Evolutionary conservation across 2,329 filamentous ascomycete species (phyloP), one percentile per base, ranked within the genome.

Genomic region (Trichoderma afroharzianum): DNA sequence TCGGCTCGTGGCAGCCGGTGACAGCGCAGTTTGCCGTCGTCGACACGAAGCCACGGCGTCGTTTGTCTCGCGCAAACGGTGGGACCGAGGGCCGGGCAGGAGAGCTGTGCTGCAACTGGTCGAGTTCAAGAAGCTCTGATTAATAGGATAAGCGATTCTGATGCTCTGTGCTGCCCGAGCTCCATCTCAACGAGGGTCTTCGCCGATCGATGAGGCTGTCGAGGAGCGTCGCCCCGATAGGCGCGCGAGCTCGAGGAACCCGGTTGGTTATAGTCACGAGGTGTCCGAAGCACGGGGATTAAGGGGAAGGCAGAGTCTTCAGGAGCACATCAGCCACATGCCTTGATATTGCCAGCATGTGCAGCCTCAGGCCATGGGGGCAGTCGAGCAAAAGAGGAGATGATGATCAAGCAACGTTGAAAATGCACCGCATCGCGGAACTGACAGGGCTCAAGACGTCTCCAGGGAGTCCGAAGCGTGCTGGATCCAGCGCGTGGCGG

Each of bases 1-100:
- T 73, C 75, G 76, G 72, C 75, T 63, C 72, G 74, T 77, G 75
- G 76, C 74, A 74, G 75, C 73, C 72, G 74, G 74, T 63, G 71
- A 75, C 72, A 74, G 73, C 77, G 77, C 63, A 68, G 62, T 57
- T 63, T 39, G 71, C 71, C 55, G 71, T 71, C 68, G 47, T 62
- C 61, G 68, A 75, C 75, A 76, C 73, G 64, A 73, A 75, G 74
- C 53, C 72, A 71, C 62, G 62, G 55, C 58, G 72, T 53, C 63
- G 39, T 57, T 57, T 71, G 68, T 73, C 69, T 72, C 57, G 68
- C 62, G 68, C 68, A 71, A 63, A 71, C 53, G 43, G 55, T 58
- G 43, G 26, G 15, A 63, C 55, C 58, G n/a, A 47, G 15, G 55
- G 55, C 57, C 68, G 53, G 28, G 28, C 50, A 9, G 24, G 26